Base-by-base conservation (phyloP, 345 rosid genomes). In the Mercurialis annua region DNA sequence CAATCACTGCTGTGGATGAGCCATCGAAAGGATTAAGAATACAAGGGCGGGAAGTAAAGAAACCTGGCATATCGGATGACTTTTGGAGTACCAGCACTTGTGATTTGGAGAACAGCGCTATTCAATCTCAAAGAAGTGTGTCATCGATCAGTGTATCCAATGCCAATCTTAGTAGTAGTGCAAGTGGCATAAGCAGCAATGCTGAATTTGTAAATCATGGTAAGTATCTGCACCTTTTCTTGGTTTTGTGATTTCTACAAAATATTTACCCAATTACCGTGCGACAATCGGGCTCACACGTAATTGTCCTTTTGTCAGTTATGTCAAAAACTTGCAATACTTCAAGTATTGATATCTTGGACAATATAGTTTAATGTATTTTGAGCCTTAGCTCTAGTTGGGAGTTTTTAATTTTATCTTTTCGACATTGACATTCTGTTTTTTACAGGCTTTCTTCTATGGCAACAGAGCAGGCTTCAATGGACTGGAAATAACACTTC, bases 1-100 rank as follows among this genome's bases (percentile, higher is more conserved):
- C 75, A 31, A 55, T 75, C 34, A 75, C 62, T 48, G 79, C 79
- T 52, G 79, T 75, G 64, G 79, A 75, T 60, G 75, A 75, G 65
- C 79, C 79, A n/a, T 51, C 79, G 3, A 75, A 75, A 66, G 75
- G 79, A 53, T 60, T 75, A 49, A 65, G 46, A 23, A 70, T 75
- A 75, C 79, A 75, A 75, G 79, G 79, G 33, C 71, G 68, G 33
- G 68, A 46, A 10, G 79, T 75, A 40, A 75, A 40, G 68, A 75
- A 70, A 49, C 71, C 71, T 29, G 62, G 71, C 26, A 0, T 70
- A 42, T 75, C 68, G 2, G 75, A 75, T 59, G 79, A 54, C 56
- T 70, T 75, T 30, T 70, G 79, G 79, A 75, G 79, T 30, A 60
- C 71, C 38, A 75, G 75, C 68, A 65, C 75, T 3, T 75, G 75